A percentile compares a stretch with the other conserved stretches of the same genome.
Conservation (phyloP, 1,284 basidiomycete genomes). For the Rhodotorula sp. region DNA sequence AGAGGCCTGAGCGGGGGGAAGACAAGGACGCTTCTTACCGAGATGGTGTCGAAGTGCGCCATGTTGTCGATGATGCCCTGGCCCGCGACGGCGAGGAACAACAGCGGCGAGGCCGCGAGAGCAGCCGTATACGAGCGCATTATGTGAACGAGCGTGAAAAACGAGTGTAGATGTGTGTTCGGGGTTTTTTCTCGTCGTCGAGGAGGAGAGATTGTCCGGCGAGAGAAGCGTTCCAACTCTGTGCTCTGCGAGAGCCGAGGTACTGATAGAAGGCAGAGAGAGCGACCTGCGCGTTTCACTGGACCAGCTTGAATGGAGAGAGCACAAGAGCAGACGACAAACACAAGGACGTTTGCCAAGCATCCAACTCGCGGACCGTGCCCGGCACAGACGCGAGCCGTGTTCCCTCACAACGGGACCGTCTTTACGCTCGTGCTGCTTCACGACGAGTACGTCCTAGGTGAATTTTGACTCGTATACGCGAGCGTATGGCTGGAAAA, state of each 20-base stretch:
- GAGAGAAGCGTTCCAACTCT: not conserved
- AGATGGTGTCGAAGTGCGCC: not conserved
- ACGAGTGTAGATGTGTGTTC: not conserved
- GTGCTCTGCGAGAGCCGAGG: not conserved
- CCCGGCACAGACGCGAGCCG: too few relatives aligned
- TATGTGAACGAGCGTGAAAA: not conserved
- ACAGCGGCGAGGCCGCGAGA: slow-evolving; percentile 5
- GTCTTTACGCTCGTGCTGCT: too few relatives aligned
- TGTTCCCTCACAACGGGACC: too few relatives aligned
- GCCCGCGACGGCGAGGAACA: not conserved
- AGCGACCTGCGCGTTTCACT: not conserved
- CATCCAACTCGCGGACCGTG: not conserved
- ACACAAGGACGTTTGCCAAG: not conserved
- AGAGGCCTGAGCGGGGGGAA: not conserved
- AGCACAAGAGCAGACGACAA: not conserved
- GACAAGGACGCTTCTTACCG: not conserved
- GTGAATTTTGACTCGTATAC: too few relatives aligned
- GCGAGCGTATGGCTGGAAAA: too few relatives aligned
- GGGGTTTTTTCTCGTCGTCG: too few relatives aligned
- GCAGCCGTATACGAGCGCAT: not conserved
- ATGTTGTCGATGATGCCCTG: slow-evolving; percentile 28
- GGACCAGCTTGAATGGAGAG: not conserved
- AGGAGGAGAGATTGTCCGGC: not conserved
- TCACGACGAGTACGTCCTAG: too few relatives aligned
- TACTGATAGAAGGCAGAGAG: not conserved